Base-by-base conservation (phyloP, 2,329 filamentous ascomycete species). In the Calonectria pauciramosa region DNA sequence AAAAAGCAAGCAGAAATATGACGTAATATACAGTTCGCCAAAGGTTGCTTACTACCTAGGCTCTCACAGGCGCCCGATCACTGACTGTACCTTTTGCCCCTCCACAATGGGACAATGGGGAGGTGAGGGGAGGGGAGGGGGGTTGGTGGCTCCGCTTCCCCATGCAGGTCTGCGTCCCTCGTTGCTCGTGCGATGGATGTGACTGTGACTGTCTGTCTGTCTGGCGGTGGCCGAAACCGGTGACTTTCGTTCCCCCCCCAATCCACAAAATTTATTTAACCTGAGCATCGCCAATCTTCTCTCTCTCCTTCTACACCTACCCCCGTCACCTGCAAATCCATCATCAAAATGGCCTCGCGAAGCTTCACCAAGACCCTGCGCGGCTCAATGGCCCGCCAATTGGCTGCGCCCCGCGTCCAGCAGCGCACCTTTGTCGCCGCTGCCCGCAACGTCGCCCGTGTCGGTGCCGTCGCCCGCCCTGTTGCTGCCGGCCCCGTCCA, bases 261-360 rank as follows among this genome's bases (percentile, higher is more conserved):
- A 65, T 69, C 63, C 26, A 74, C 67, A 79, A 80, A 80, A 79
- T 73, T 80, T 78, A 79, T 66, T 74, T 74, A 67, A 78, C 78
- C 78, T 79, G 78, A 77, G 71, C 74, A 78, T 80, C 80, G 76
- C 79, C 82, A 79, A 69, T 75, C 72, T 68, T 71, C 71, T 36
- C 70, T 73, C 73, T 79, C 77, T 71, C 78, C 77, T 82, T 82
- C 77, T 78, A 77, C 76, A 71, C 79, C 76, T 78, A 76, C 75
- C 66, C 77, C 78, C 79, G 73, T 71, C 76, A 69, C 67, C 75
- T 70, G 51, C 60, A 75, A 65, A 56, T 75, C 75, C 79, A 81
- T 78, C 77, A 73, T 87, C 87, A 91, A 86, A 89, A 96, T 96
- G 94, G 94, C 94, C 86, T 94, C 94, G 83, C 91, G 94, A 88